Percentiles rank a stretch among this genome's conserved stretches.
phyloP scores from a whole-genome alignment of 75 land plant species.

The Picea glauca region DNA sequence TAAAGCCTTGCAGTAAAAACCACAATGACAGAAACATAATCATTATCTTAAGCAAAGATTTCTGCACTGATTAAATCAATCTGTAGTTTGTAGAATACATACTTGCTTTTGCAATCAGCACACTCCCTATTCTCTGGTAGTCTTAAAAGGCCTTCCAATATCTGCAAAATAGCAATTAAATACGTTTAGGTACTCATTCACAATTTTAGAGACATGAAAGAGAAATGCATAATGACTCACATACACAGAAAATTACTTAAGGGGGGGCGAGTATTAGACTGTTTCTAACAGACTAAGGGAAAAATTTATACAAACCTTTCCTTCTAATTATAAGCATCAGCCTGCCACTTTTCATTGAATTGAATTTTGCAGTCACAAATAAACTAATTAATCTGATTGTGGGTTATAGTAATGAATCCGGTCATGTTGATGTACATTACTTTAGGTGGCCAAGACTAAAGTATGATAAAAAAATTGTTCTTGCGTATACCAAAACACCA shows the following conservation, averaged over 20 bases:
- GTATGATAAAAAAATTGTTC: not conserved
- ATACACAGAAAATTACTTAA: not conserved
- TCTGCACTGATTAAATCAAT: not conserved
- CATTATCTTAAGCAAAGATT: not conserved
- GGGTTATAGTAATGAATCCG: not conserved
- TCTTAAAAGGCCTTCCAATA: slow-evolving; percentile 78
- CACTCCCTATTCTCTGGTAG: slow-evolving; percentile 81
- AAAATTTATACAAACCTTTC: not conserved
- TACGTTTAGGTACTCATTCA: not conserved
- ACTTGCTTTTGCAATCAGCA: slow-evolving; percentile 85
- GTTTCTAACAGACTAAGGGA: not conserved
- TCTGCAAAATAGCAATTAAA: slow-evolving; percentile 26
- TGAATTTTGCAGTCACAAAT: not conserved
- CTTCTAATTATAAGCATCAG: not conserved
- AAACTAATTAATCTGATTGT: not conserved
- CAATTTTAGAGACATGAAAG: not conserved
- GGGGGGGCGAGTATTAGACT: not conserved
- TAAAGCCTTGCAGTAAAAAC: not conserved
- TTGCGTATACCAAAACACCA: not conserved
- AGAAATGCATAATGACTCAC: not conserved
- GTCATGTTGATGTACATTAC: not conserved
- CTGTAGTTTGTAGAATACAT: slow-evolving; percentile 17
- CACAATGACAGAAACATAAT: not conserved
- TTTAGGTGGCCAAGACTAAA: not conserved
- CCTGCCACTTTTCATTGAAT: not conserved